phyloP scores from a whole-genome alignment of 2,329 filamentous ascomycete species.

The Epichloe hybrida region DNA sequence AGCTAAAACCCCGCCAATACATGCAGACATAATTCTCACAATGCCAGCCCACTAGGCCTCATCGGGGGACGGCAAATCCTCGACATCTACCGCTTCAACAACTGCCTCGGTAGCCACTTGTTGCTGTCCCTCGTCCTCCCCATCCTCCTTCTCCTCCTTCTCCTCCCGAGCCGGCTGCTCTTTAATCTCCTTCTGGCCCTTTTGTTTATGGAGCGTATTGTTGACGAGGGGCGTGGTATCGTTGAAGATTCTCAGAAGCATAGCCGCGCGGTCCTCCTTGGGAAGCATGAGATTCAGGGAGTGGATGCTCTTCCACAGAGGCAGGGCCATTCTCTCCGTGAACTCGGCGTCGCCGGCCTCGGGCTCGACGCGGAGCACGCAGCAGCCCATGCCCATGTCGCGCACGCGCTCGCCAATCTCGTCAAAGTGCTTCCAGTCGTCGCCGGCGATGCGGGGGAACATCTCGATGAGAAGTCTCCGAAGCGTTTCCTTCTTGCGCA shows the following conservation, averaged over 20 bases:
- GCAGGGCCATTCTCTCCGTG: constrained; percentile 71
- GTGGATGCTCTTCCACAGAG: constrained; percentile 85
- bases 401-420: constrained; percentile 79
- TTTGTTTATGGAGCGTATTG: constrained; percentile 39
- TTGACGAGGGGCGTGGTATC: constrained; percentile 77
- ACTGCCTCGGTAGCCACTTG: constrained; percentile 15
- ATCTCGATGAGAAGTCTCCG: constrained; percentile 80
- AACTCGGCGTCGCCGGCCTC: constrained; percentile 48
- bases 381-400: constrained; percentile 80
- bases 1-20: not conserved
- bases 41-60: not conserved
- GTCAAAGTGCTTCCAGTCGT: constrained; percentile 60
- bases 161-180: not conserved
- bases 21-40: not conserved
- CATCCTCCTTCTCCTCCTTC: too few relatives aligned
- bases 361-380: constrained; percentile 72
- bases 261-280: constrained; percentile 87
- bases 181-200: constrained; percentile 14
- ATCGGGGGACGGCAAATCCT: constrained; percentile 24
- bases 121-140: constrained; percentile 14
- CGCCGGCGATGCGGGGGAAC: constrained; percentile 77
- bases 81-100: constrained; percentile 16
- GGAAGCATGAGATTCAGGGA: constrained; percentile 95
- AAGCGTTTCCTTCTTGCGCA: constrained; percentile 69
- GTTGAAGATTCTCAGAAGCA: constrained; percentile 84